These are phyloP conservation scores for Candida sojae DNA, from an alignment of 1,139 yeast species.

Conservation along the genomic window DNA sequence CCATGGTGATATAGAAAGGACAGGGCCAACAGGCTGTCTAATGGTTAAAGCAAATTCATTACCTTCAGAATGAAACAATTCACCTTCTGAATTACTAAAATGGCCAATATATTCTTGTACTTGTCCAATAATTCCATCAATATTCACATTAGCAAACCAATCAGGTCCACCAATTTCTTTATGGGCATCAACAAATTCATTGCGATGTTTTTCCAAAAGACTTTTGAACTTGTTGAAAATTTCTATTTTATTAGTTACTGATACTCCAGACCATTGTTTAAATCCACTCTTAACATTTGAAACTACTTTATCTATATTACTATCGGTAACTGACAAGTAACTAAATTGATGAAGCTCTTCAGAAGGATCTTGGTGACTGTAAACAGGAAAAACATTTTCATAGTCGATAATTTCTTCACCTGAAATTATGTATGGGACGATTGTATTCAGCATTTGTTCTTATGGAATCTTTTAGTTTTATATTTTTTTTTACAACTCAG, in stretches of 20 bases:
- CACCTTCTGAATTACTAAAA: conserved; percentile 25
- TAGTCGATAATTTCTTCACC: conserved; percentile 19
- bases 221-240: conserved; percentile 22
- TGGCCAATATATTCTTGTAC: conserved; percentile 24
- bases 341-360: conserved; percentile 16
- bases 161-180: conserved; percentile 37
- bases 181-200: conserved; percentile 25
- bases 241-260: conserved; percentile 18
- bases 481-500: not conserved
- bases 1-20: conserved; percentile 49
- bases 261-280: conserved; percentile 24
- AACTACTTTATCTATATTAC: conserved; percentile 6
- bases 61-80: conserved; percentile 18
- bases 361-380: conserved; percentile 12
- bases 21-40: conserved; percentile 46
- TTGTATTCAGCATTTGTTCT: not conserved
- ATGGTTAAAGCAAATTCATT: conserved; percentile 31
- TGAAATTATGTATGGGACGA: conserved; percentile 20
- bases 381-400: conserved; percentile 15
- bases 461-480: not conserved
- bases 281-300: conserved; percentile 27
- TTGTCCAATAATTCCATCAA: conserved; percentile 25
- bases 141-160: conserved; percentile 40
- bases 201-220: conserved; percentile 16
- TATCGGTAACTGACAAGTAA: conserved; percentile 11